phyloP scores from a whole-genome alignment of 768 basidiomycete genomes.

The Saitozyma sp. region DNA sequence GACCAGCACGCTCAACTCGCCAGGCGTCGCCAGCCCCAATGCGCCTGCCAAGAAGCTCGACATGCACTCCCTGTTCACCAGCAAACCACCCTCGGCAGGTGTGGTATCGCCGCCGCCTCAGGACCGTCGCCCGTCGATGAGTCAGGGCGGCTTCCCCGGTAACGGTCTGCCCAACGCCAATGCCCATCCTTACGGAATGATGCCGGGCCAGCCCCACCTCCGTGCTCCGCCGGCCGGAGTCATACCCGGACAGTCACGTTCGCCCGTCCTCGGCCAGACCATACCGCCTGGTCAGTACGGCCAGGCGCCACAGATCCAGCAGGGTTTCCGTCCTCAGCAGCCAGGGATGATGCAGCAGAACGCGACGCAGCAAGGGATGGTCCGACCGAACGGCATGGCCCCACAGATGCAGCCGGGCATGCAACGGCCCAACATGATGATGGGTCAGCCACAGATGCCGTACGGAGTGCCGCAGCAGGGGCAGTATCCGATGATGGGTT shows the following conservation, averaged over 20 bases:
- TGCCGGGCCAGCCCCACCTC: too few relatives aligned
- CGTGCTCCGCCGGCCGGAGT: slow-evolving; percentile 9
- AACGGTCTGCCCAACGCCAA: too few relatives aligned
- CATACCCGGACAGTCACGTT: slow-evolving; percentile 24
- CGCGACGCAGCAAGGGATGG: not conserved
- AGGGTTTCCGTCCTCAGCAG: slow-evolving; percentile 32
- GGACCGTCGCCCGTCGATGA: too few relatives aligned
- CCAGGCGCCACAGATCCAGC: slow-evolving; percentile 25
- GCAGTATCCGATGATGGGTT: slow-evolving; percentile 36
- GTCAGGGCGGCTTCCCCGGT: too few relatives aligned
- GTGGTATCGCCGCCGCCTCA: slow-evolving; percentile 7
- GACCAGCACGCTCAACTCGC: slow-evolving; percentile 27
- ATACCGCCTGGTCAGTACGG: not conserved
- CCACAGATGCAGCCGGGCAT: slow-evolving; percentile 27
- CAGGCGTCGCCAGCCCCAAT: slow-evolving; percentile 14
- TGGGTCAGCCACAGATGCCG: slow-evolving; percentile 12
- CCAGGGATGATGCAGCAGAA: slow-evolving; percentile 12
- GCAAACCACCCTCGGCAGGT: slow-evolving; percentile 15
- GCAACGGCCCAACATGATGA: slow-evolving; percentile 9
- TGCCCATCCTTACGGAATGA: too few relatives aligned
- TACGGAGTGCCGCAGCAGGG: slow-evolving; percentile 29
- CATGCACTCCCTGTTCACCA: slow-evolving; percentile 55
- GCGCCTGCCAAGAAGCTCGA: slow-evolving; percentile 54
- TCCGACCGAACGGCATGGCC: slow-evolving; percentile 23
- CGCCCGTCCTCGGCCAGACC: slow-evolving; percentile 21